Evolutionary conservation across 495 filamentous ascomycete species (phyloP), one percentile per base, ranked within the genome.

Genomic region (Tuber umbilicatum): DNA sequence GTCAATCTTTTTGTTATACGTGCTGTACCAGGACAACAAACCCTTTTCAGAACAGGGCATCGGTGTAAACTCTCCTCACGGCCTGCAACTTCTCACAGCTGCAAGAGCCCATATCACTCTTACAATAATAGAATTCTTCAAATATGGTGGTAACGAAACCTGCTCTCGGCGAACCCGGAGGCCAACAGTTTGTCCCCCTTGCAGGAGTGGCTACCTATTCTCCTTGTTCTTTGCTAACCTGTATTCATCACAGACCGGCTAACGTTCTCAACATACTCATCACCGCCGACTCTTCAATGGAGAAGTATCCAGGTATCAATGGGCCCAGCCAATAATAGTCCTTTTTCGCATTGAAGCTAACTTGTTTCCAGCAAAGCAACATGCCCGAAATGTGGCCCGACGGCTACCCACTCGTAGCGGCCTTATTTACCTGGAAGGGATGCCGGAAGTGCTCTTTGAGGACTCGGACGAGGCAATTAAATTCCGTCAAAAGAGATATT

Each of bases 381-480:
- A 97, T 83, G 93, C 91, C 64, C 88, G 87, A 75, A 90, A 88
- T 67, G 92, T 94, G 21, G 90, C 89, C 19, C 85, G 86, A 70
- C 87, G 90, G 73, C 88, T 97, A 40, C 87, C 87, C 5, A 85
- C 86, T 68, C 82, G 85, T 37, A 80, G 85, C 70, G 93, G 93
- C 41, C 79, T 94, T 73, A 87, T 92, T 70, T 90, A 87, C 80
- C 84, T 92, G 14, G 84, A 85, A 14, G 88, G 88, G 31, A 83
- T 85, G 38, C 79, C 83, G n/a, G 82, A 85, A 39, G 78, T 80
- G 39, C 82, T 84, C 17, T 89, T 85, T 76, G 87, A 90, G 78
- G 86, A 91, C 80, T 90, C 88, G 6, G 90, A 92, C 79, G 84
- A 86, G 81, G 84, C 86, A 0, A 84, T 84, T 47, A 84, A 84